Evolutionary conservation across 2,329 filamentous ascomycete species (phyloP).

Genomic region (Aaosphaeria arxii): DNA sequence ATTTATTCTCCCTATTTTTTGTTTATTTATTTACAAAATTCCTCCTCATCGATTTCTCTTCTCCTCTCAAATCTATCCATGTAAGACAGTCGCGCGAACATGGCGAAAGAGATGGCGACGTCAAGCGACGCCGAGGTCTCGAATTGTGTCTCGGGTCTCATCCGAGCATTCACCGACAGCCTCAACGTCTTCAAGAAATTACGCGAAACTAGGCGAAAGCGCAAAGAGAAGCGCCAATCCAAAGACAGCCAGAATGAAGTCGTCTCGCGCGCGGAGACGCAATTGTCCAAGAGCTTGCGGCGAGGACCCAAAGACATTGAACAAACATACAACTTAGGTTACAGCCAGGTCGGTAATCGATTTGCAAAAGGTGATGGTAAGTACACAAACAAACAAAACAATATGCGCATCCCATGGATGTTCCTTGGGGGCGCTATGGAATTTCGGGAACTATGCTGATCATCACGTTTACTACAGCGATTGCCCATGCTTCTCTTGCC

Average conservation of each 20-base stretch:
- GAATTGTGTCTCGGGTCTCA: constrained; percentile 39
- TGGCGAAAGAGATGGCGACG: constrained; percentile 8
- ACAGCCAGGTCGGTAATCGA: constrained; percentile 33
- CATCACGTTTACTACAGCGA: constrained; percentile 27
- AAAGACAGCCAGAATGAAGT: constrained; percentile 17
- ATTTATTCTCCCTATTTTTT: constrained; percentile 3
- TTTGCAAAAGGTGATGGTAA: constrained; percentile 46
- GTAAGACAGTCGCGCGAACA: constrained; percentile 21
- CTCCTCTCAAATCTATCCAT: background rate
- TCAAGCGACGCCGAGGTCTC: constrained; percentile 23
- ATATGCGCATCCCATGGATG: background rate
- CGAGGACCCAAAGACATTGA: constrained; percentile 42
- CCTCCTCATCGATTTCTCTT: constrained; percentile 6
- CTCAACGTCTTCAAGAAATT: constrained; percentile 45
- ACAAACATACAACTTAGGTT: constrained; percentile 40
- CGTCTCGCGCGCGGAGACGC: constrained; percentile 32
- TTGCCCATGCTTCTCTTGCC: constrained; percentile 45
- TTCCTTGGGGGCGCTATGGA: constrained; percentile 1
- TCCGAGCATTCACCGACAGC: constrained; percentile 45
- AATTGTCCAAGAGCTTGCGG: constrained; percentile 39
- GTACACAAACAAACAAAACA: constrained; percentile 4
- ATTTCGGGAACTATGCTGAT: constrained; percentile 1
- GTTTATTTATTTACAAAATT: constrained; percentile 12
- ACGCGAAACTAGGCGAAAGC: constrained; percentile 30
- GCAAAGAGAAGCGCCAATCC: constrained; percentile 20